Percentiles rank a stretch among this genome's conserved stretches.
Conservation (phyloP, 2,329 filamentous ascomycete species). For the Acrocalymma vagum region DNA sequence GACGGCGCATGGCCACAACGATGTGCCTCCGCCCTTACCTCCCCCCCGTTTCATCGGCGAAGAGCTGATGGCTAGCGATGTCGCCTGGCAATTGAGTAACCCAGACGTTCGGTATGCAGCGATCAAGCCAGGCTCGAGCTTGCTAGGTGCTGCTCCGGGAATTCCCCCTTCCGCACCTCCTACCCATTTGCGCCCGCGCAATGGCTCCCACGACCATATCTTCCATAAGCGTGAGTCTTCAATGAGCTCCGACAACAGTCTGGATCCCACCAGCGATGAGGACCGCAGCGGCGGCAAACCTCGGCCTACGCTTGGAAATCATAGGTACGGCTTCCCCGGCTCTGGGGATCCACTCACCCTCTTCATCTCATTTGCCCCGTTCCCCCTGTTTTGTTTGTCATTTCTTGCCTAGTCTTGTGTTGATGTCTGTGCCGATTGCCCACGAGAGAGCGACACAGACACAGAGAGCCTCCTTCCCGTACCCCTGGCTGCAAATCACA, state of each 20-base stretch:
- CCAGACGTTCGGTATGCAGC: slow-evolving; percentile 58
- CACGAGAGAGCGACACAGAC: no score
- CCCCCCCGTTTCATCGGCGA: slow-evolving; percentile 68
- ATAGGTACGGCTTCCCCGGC: slow-evolving; percentile 47
- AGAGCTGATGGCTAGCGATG: slow-evolving; percentile 64
- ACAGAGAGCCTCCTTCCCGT: no score
- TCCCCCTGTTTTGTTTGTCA: neutral
- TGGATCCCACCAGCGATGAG: slow-evolving; percentile 45
- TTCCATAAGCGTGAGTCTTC: slow-evolving; percentile 51
- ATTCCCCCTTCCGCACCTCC: no score
- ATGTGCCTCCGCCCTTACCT: slow-evolving; percentile 70
- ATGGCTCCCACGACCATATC: slow-evolving; percentile 37
- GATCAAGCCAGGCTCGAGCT: slow-evolving; percentile 58
- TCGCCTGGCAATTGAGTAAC: slow-evolving; percentile 71
- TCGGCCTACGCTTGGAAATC: slow-evolving; percentile 49
- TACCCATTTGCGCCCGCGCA: slow-evolving; percentile 32
- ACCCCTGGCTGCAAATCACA: no score
- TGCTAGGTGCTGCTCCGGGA: slow-evolving; percentile 46
- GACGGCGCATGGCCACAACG: slow-evolving; percentile 61
- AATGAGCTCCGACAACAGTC: slow-evolving; percentile 43
- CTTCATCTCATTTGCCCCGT: neutral
- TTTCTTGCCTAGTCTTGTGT: no score
- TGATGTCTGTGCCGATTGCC: no score
- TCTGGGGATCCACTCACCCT: neutral
- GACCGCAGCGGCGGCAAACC: slow-evolving; percentile 39